Base-by-base conservation (phyloP, 257 asterid genomes). In the Solanum chiquidenum region DNA sequence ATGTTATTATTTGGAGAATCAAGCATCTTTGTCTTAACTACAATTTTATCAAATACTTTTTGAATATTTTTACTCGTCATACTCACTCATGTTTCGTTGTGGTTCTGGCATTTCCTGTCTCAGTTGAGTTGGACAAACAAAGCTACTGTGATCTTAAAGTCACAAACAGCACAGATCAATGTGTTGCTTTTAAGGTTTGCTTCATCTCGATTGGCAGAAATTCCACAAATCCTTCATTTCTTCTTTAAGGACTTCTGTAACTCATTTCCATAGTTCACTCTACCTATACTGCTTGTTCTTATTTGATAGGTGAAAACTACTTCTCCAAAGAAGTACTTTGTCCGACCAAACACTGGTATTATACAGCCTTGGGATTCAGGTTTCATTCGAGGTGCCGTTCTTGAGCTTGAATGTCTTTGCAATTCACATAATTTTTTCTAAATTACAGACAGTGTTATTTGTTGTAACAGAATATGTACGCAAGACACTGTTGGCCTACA, bases 271-370 rank as follows among this genome's bases (percentile, higher is more conserved):
- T 21, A 4, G 37, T 37, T 18, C 85, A 29, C 31, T 74, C 7
- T 9, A 35, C 29, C 3, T 77, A 27, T 64, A 49, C 25, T 25
- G 2, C 74, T 86, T 27, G 75, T 72, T 85, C 68, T 49, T 20
- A 6, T 69, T 88, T 69, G 68, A 80, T 40, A 96, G 99, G 98
- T 96, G 86, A 96, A 96, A 92, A 96, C 98, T 66, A 96, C 99
- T 34, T 94, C 99, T 40, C 98, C 99, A 6, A 94, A 93, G 93
- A 96, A 95, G 91, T 96, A 95, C 86, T 96, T 92, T 89, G 99
- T 96, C 82, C 93, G 98, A 64, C 99, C 99, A 80, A 94, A 96
- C 92, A 90, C 94, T 6, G 98, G 97, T 34, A 93, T 96, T 7
- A 88, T 96, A 86, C 91, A 89, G 84, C 98, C 99, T 12, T 91